Evolutionary conservation across 2,329 filamentous ascomycete species (phyloP), one percentile per base, ranked within the genome.

Genomic region (Pyrenophora graminea): DNA sequence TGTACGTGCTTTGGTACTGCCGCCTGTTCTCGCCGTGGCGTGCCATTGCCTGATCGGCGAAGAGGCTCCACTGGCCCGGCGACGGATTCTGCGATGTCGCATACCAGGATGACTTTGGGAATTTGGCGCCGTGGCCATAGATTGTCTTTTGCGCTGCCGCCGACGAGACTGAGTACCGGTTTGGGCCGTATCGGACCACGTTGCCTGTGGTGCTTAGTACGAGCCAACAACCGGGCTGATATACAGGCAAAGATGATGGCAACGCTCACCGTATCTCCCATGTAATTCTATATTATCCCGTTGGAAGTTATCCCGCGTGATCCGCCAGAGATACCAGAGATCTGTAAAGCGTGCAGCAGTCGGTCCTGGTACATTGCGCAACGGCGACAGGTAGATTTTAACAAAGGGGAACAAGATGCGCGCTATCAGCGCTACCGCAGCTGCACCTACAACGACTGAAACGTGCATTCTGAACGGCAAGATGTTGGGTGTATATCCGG

Each of bases 1-100:
- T 37, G 33, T 56, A 56, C 0, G 43, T 44, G 39, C 49, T 53
- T 25, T 55, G 53, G 23, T 55, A 68, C 10, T 69, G 56, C 55
- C 71, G 45, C 70, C 71, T 23, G 69, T 63, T 40, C 66, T 66
- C 39, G 66, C 64, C 52, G 59, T 78, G 76, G 13, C 74, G 56
- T 25, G 53, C 54, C 47, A 74, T 71, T 38, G 74, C 59, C 6
- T 67, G 58, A 40, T 75, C 74, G 9, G 69, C 63, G 53, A 77
- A 77, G 3, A 78, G 63, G 10, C 53, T 45, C 59, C 58, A 62
- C 17, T 55, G 51, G 43, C 75, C 70, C 37, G 74, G 41, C 2
- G 33, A 18, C n/a, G 53, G 49, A 9, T 42, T 53, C n/a, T 32
- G 33, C 55, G 57, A 64, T 8, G 56, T 48, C 6, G 48, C 41